Percentiles rank a stretch among this genome's conserved stretches.
Evolutionary conservation across 2,329 filamentous ascomycete species (phyloP).

Genomic region (Colletotrichum lupini): DNA sequence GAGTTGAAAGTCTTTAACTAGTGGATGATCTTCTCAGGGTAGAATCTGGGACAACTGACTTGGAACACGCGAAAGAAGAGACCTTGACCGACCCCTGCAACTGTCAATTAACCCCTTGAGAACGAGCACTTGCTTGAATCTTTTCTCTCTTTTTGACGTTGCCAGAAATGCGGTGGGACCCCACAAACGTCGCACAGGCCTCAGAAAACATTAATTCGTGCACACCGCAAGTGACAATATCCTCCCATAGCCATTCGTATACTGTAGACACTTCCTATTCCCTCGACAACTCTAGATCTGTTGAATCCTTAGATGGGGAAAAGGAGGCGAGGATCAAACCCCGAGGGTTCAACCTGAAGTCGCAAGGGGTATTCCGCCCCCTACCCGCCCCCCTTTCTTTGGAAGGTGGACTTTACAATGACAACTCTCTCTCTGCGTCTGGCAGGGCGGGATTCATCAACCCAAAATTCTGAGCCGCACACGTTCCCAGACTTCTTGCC

Average conservation of each 20-base stretch:
- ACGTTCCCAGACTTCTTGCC: background rate
- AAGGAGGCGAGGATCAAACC: slow-evolving; percentile 20
- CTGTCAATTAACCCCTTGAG: background rate
- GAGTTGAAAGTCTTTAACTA: background rate
- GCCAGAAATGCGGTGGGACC: slow-evolving; percentile 5
- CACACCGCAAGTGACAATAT: background rate
- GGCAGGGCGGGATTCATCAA: background rate
- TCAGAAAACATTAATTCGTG: background rate
- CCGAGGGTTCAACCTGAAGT: slow-evolving; percentile 12
- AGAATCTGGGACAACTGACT: background rate
- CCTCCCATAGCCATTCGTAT: background rate
- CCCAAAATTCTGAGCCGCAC: background rate
- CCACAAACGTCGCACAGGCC: background rate
- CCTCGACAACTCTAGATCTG: background rate
- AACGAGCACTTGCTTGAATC: background rate
- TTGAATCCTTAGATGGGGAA: background rate
- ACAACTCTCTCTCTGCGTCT: background rate
- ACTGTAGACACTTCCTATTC: background rate
- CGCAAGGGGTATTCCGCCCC: slow-evolving; percentile 9
- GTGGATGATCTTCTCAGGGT: background rate
- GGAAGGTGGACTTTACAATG: background rate
- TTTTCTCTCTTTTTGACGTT: background rate
- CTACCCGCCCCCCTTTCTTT: background rate
- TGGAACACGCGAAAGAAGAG: background rate
- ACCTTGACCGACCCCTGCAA: background rate